phyloP scores from a whole-genome alignment of 2,329 filamentous ascomycete species.

The Juglanconis sp. region DNA sequence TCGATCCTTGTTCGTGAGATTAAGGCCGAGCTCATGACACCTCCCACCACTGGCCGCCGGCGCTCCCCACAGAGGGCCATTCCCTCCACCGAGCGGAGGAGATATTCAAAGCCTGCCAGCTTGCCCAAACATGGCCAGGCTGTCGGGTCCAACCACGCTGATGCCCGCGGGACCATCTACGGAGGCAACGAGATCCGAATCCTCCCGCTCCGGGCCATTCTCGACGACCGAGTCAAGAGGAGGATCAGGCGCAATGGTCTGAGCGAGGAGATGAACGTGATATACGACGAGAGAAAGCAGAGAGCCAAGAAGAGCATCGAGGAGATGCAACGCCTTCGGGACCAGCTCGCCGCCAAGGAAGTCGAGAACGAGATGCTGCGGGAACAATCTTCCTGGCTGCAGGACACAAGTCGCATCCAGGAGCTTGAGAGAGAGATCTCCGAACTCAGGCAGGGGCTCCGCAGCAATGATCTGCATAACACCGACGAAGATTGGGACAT shows the following conservation, averaged over 20 bases:
- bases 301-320: conserved; percentile 35
- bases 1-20: neutral
- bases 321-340: conserved; percentile 48
- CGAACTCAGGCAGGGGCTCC: neutral
- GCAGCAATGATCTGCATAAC: neutral
- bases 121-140: neutral
- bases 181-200: conserved; percentile 40
- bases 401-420: conserved; percentile 4
- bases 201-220: conserved; percentile 49
- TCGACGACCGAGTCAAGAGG: conserved; percentile 55
- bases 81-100: neutral
- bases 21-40: neutral
- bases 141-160: neutral
- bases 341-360: conserved; percentile 48
- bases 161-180: neutral
- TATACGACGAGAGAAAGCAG: conserved; percentile 44
- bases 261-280: conserved; percentile 56
- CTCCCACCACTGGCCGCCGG: neutral
- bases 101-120: neutral
- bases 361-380: conserved; percentile 50
- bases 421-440: conserved; percentile 7
- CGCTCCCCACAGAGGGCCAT: neutral
- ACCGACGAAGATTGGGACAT: conserved; percentile 9
- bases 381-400: conserved; percentile 1
- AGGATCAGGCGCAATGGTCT: conserved; percentile 54